These are phyloP conservation scores for Eudorina sp. DNA, from an alignment of 139 green algal species.

Conservation along the genomic window DNA sequence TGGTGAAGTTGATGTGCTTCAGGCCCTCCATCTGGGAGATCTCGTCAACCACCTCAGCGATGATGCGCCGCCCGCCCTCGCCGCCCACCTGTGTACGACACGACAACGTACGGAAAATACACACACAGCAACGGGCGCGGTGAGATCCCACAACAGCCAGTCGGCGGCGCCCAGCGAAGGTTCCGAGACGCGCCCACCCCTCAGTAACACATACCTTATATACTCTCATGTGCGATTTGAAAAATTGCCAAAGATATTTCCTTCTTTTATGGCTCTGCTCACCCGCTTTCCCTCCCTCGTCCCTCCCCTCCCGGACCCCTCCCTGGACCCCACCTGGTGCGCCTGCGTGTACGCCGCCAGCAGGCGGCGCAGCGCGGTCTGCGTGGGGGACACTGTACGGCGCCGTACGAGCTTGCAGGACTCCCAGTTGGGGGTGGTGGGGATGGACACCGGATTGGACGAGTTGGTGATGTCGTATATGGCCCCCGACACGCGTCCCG, in stretches of 20 bases:
- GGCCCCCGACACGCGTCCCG: conserved; percentile 71
- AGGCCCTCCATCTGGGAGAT: conserved; percentile 56
- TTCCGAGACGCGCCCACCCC: no score
- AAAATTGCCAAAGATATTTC: no score
- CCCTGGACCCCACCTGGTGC: conserved; percentile 44
- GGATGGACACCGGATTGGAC: conserved; percentile 52
- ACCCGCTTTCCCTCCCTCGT: no score
- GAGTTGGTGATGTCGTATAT: conserved; percentile 73
- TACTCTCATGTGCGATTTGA: no score
- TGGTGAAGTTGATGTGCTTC: conserved; percentile 52
- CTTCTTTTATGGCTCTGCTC: no score
- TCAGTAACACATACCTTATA: no score
- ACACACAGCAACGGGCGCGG: no score
- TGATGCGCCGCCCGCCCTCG: conserved; percentile 53
- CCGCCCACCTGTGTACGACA: conserved; percentile 44
- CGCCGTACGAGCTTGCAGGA: conserved; percentile 61
- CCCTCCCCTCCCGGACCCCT: not conserved
- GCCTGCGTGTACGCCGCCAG: conserved; percentile 65
- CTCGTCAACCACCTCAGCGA: conserved; percentile 52
- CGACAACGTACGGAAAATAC: not conserved
- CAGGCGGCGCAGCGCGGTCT: conserved; percentile 55
- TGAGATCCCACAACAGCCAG: no score
- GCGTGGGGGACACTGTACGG: conserved; percentile 14
- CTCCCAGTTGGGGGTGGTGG: conserved; percentile 59
- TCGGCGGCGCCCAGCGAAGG: no score